These are phyloP conservation scores for Aurantiochytrium sp. DNA, from an alignment of 108 stramenopile species.

Conservation along the genomic window DNA sequence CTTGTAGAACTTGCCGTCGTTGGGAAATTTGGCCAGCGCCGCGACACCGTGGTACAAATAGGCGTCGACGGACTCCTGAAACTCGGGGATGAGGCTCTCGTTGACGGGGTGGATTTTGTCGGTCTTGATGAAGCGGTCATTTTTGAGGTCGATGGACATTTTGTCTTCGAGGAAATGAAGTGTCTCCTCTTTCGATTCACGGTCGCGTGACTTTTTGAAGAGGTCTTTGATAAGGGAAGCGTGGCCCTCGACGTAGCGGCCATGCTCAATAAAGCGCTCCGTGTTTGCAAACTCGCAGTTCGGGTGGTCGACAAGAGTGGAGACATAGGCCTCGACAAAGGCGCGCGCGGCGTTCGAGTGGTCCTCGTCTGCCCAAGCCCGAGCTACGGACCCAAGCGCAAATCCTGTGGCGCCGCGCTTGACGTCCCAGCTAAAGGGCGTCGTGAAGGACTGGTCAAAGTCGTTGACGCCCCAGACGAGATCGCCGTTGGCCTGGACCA, in stretches of 20 bases:
- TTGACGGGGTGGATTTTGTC: not conserved
- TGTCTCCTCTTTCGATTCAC: not conserved
- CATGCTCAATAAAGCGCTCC: not conserved
- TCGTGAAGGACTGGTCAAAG: conserved; percentile 11
- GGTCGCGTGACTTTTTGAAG: not conserved
- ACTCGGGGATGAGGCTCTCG: not conserved
- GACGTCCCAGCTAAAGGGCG: conserved; percentile 13
- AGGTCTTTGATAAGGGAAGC: not conserved
- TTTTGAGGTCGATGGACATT: not conserved
- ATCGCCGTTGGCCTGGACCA: not conserved
- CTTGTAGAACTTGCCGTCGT: not conserved
- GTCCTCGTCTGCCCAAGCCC: not conserved
- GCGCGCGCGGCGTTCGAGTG: not conserved
- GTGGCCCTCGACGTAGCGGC: not conserved
- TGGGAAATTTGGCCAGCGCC: not conserved
- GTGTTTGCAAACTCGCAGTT: not conserved
- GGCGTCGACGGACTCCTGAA: conserved; percentile 8
- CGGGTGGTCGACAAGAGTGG: not conserved
- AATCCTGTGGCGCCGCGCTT: conserved; percentile 13
- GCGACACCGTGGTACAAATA: conserved; percentile 7
- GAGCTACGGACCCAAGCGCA: not conserved
- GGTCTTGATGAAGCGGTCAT: not conserved
- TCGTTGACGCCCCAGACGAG: conserved; percentile 18
- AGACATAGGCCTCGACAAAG: not conserved
- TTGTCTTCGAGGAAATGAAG: not conserved